A percentile compares a stretch with the other conserved stretches of the same genome.
phyloP scores from a whole-genome alignment of 176 grass and related monocot species.

The Lolium rigidum region DNA sequence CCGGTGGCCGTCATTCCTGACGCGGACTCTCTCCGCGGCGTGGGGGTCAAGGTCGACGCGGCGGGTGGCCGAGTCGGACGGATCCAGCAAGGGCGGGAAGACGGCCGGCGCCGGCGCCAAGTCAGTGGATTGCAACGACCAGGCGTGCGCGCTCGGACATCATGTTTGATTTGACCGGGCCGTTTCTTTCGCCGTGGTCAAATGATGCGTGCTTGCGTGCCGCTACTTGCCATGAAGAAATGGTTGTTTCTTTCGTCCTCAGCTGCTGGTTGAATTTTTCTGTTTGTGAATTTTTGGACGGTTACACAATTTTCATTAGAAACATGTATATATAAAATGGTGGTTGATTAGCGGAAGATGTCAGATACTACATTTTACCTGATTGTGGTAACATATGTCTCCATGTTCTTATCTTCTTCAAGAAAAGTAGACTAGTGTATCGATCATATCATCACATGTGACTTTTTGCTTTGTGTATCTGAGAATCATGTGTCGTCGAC shows the following conservation, averaged over 20 bases:
- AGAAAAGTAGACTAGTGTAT: background rate
- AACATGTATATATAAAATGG: slow-evolving; percentile 41
- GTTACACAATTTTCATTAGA: background rate
- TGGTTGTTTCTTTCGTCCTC: background rate
- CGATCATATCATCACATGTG: background rate
- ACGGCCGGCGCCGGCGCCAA: slow-evolving; percentile 47
- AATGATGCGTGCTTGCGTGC: slow-evolving; percentile 30
- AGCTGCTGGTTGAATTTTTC: background rate
- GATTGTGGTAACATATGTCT: background rate
- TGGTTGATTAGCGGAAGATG: background rate
- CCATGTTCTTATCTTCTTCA: background rate
- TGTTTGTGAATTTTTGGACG: slow-evolving; percentile 34
- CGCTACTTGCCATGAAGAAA: slow-evolving; percentile 29
- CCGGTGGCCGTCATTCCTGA: slow-evolving; percentile 72
- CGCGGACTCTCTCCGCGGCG: slow-evolving; percentile 56
- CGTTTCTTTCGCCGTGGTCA: background rate
- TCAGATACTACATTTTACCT: background rate
- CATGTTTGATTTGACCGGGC: slow-evolving; percentile 58
- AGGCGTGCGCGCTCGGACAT: slow-evolving; percentile 27
- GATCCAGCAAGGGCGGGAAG: slow-evolving; percentile 61
- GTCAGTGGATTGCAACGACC: slow-evolving; percentile 41
- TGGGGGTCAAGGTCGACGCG: slow-evolving; percentile 61
- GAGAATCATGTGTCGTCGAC: slow-evolving; percentile 34
- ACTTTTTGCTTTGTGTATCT: slow-evolving; percentile 2
- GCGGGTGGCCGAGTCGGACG: slow-evolving; percentile 53